Base-by-base conservation (phyloP, 768 basidiomycete genomes). In the Clitopilus passeckerianus region DNA sequence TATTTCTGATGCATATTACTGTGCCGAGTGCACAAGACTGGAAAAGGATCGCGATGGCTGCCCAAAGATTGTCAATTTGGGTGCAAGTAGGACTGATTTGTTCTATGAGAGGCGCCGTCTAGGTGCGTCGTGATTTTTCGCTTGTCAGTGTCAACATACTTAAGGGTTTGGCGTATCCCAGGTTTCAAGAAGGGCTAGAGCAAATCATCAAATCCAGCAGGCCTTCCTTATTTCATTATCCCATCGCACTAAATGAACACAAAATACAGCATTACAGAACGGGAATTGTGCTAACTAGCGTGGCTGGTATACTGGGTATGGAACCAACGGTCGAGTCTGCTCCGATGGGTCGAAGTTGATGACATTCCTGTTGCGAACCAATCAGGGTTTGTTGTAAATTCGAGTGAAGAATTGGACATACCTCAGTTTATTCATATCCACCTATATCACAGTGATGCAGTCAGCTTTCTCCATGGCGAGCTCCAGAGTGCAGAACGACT, bases 31-130 rank as follows among this genome's bases (percentile, higher is more conserved):
- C 68, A 94, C 91, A n/a, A 80, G 95, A 54, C 77, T 98, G 54
- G 97, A 99, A 71, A 98, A 98, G 70, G 95, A 98, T 67, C 80
- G 97, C 34, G 97, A 99, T 72, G 97, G 97, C 0, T 99, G 97
- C 77, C 95, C 95, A 7, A 98, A 98, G 84, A 94, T 96, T 67
- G 93, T 96, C 62, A 96, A 97, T 70, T 80, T 97, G n/a, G 95
- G 95, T 59, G 94, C 94, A 8, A 91, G 91, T 68, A 81, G 93
- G 67, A 96, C 93, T 53, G 93, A 95, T 71, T 71, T 95, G 50
- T 95, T 95, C 81, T 95, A 95, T 66, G 93, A 95, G 72, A 80
- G 93, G 61, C 86, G 92, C 68, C 83, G 92, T 68, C 75, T 94
- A 61, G 92, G 92, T 90, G 67, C 43, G 82, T 71, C 12, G 22